Conservation (phyloP, 2,329 filamentous ascomycete species). For the Fusarium sp. region DNA sequence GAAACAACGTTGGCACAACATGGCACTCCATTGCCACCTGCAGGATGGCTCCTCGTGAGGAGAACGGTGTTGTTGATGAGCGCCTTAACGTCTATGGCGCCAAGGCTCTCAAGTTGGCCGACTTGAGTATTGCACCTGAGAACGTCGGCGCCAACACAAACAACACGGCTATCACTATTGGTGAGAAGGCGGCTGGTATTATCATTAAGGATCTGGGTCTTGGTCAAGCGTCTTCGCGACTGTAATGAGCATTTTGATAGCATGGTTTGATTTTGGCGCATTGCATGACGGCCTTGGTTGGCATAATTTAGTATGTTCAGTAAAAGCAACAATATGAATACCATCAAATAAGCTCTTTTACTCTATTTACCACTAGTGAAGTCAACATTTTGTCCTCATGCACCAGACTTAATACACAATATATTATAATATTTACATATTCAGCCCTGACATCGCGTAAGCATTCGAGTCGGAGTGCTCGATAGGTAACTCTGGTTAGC, state of each 20-base stretch:
- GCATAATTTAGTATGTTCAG: background rate
- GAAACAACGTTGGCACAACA: constrained; percentile 56
- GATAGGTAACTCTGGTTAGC: background rate
- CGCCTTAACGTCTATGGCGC: constrained; percentile 59
- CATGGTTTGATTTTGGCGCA: background rate
- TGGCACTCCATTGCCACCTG: constrained; percentile 62
- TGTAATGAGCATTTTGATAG: background rate
- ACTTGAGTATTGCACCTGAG: constrained; percentile 52
- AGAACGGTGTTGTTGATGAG: constrained; percentile 54
- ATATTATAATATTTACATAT: too few species aligned
- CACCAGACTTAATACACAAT: too few species aligned
- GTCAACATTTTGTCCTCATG: background rate
- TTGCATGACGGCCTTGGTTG: background rate
- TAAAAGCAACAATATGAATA: background rate
- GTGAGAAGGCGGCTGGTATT: constrained; percentile 61
- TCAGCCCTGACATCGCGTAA: background rate
- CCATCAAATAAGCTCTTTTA: background rate
- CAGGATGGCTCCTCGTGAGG: constrained; percentile 57
- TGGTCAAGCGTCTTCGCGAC: background rate
- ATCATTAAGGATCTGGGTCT: constrained; percentile 53
- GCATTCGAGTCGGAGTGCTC: background rate
- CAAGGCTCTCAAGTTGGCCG: constrained; percentile 56
- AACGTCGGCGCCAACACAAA: constrained; percentile 63
- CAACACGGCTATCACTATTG: constrained; percentile 61
- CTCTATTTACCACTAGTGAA: background rate